Evolutionary conservation across 805 yeast species (phyloP).

Genomic region (Wickerhamiella kazuoi): DNA sequence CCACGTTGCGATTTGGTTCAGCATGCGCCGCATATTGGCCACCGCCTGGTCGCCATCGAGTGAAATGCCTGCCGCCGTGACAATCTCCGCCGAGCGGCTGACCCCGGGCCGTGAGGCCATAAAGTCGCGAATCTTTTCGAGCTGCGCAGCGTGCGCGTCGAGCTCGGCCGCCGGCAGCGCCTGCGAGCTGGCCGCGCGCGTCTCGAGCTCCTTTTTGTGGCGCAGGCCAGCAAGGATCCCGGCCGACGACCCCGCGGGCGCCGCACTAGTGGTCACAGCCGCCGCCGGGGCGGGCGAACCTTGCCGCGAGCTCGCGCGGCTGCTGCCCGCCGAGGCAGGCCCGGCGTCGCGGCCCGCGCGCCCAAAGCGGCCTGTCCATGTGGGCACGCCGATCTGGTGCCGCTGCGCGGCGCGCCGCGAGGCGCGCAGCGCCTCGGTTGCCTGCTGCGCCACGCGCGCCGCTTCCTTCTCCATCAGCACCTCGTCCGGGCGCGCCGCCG

Average conservation of each 20-base stretch:
- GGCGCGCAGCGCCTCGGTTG: slow-evolving; percentile 36
- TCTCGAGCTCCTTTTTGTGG: slow-evolving; percentile 25
- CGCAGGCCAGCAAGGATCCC: slow-evolving; percentile 34
- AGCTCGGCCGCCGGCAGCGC: slow-evolving; percentile 3
- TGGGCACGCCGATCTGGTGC: slow-evolving; percentile 58
- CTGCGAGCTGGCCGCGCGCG: slow-evolving; percentile 6
- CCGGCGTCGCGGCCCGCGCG: slow-evolving; percentile 43
- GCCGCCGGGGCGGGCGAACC: no score
- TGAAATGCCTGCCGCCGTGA: slow-evolving; percentile 23
- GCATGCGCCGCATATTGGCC: slow-evolving; percentile 45
- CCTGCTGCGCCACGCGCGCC: slow-evolving; percentile 38
- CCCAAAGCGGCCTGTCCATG: slow-evolving; percentile 94
- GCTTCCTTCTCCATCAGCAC: slow-evolving; percentile 49
- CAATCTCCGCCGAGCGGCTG: slow-evolving; percentile 34
- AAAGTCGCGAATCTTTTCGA: slow-evolving; percentile 26
- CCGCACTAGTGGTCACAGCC: no score
- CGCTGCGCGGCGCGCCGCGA: slow-evolving; percentile 37
- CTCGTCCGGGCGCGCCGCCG: slow-evolving; percentile 34
- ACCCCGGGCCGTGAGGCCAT: slow-evolving; percentile 25
- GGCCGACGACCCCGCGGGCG: slow-evolving; percentile 21
- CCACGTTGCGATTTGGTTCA: slow-evolving; percentile 55
- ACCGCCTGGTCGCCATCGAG: slow-evolving; percentile 37
- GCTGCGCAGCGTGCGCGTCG: slow-evolving; percentile 13
- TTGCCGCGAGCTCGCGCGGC: no score
- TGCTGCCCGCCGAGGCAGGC: no score